Evolutionary conservation across 176 grass and related monocot genomes (phyloP).

Genomic region (Juncus effusus): DNA sequence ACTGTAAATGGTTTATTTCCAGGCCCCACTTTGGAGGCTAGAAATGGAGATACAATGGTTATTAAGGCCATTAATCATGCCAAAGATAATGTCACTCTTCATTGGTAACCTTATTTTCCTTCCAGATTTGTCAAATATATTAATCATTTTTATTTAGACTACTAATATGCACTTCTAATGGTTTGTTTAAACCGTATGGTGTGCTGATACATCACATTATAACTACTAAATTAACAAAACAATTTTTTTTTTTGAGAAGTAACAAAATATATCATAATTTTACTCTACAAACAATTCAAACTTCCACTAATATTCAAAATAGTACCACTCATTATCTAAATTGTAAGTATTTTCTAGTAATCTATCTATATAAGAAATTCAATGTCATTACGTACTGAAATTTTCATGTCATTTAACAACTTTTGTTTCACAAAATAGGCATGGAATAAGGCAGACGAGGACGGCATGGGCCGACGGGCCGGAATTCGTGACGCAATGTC

Average conservation of each 20-base stretch:
- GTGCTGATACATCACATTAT: not conserved
- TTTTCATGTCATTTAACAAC: not conserved
- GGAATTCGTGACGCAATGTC: constrained; percentile 79
- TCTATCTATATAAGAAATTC: not conserved
- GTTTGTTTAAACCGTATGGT: not conserved
- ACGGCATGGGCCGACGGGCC: constrained; percentile 75
- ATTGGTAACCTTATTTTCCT: constrained; percentile 37
- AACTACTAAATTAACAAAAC: not conserved
- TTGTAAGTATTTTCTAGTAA: not conserved
- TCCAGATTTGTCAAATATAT: not conserved
- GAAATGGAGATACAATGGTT: constrained; percentile 66
- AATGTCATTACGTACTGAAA: not conserved
- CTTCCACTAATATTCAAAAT: too few relatives aligned
- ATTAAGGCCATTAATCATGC: constrained; percentile 62
- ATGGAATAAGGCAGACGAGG: constrained; percentile 58
- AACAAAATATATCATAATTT: too few relatives aligned
- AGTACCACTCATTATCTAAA: too few relatives aligned
- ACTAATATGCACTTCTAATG: not conserved
- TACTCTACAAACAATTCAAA: too few relatives aligned
- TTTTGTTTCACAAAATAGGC: constrained; percentile 30
- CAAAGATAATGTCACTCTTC: constrained; percentile 60
- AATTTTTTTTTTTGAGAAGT: too few relatives aligned
- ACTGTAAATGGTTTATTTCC: constrained; percentile 84
- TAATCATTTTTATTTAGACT: constrained; percentile 3
- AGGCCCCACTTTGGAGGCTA: constrained; percentile 70